Evolutionary conservation across 2,329 filamentous ascomycete species (phyloP), one percentile per base, ranked within the genome.

Genomic region (Xylaria arbuscula): DNA sequence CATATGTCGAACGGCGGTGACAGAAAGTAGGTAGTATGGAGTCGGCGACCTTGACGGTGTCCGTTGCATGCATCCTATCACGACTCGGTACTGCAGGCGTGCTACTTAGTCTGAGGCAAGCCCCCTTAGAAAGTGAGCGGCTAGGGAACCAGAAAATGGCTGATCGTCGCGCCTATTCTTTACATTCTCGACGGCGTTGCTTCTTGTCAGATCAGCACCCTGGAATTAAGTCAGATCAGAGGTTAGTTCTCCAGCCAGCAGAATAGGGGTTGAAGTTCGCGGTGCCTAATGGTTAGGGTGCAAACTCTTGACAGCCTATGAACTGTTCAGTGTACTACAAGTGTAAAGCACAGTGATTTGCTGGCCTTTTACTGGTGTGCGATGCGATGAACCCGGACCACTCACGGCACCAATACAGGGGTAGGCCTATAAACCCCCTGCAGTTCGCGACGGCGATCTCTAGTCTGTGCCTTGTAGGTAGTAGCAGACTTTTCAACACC

Each of bases 401-500:
- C 56, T 76, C 72, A 74, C 42, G 64, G 55, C 28, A 34, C 9
- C 42, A 40, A 24, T 24, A 69, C 75, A 73, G 61, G 75, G 74
- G 51, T 68, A 45, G 13, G 17, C 4, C 28, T 22, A 32, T 19
- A n/a, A 17, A 8, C 15, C 55, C 63, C 63, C 62, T 68, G 64
- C 54, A 72, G 59, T n/a, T 55, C 58, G 51, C 69, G 17, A 24
- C 59, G 66, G 57, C 53, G 57, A 64, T 66, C 50, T 47, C 51
- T 45, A 36, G 19, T 63, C 69, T 69, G 38, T 19, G n/a, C 45
- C 19, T 2, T 47, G 45, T 47, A 19, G 17, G 17, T 15, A 19
- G 17, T 22, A 17, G n/a, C n/a, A 22, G n/a, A 47, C 45, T 10
- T 7, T 48, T 48, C 17, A 6, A 45, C 22, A 24, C 38, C 15